Percentiles rank a stretch among this genome's conserved stretches.
Conservation (phyloP, 306 rosid genomes). For the Elaeagnus macrophylla region DNA sequence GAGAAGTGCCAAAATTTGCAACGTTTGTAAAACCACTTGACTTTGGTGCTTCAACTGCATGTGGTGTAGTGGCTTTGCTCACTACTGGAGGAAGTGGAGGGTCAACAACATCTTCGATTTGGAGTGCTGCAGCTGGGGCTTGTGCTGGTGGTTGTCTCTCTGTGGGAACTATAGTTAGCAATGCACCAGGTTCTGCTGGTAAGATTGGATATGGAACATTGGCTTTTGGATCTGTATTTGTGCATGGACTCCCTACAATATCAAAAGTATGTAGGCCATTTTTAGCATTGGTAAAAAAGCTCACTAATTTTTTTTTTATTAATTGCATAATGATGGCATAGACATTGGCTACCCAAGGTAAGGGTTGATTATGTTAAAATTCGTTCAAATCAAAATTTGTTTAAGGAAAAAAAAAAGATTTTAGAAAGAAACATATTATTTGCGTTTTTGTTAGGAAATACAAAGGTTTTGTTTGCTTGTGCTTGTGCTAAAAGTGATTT, state of each 20-base stretch:
- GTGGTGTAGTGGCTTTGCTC: background rate
- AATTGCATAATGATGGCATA: too few species aligned
- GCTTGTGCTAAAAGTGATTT: too few species aligned
- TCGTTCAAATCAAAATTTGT: too few species aligned
- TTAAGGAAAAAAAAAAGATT: too few species aligned
- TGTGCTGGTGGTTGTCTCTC: conserved; percentile 27
- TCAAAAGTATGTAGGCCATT: background rate
- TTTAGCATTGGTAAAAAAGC: too few species aligned
- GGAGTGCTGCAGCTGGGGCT: conserved; percentile 47
- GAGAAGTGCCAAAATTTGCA: conserved; percentile 22
- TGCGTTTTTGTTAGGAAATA: too few species aligned
- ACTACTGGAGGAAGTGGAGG: conserved; percentile 76
- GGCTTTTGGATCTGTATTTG: conserved; percentile 16
- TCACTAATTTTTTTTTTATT: too few species aligned
- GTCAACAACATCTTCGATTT: conserved; percentile 30
- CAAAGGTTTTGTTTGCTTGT: too few species aligned
- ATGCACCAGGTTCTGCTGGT: conserved; percentile 42
- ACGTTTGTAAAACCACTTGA: conserved; percentile 28
- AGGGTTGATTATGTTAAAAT: too few species aligned
- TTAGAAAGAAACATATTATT: too few species aligned
- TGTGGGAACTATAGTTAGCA: conserved; percentile 8
- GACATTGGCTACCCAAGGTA: too few species aligned
- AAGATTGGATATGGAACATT: conserved; percentile 21
- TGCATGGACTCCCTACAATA: conserved; percentile 56
- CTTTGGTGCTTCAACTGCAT: background rate